Evolutionary conservation across 441 rosid genomes (phyloP), one percentile per base, ranked within the genome.

Genomic region (Corymbia calophylla): DNA sequence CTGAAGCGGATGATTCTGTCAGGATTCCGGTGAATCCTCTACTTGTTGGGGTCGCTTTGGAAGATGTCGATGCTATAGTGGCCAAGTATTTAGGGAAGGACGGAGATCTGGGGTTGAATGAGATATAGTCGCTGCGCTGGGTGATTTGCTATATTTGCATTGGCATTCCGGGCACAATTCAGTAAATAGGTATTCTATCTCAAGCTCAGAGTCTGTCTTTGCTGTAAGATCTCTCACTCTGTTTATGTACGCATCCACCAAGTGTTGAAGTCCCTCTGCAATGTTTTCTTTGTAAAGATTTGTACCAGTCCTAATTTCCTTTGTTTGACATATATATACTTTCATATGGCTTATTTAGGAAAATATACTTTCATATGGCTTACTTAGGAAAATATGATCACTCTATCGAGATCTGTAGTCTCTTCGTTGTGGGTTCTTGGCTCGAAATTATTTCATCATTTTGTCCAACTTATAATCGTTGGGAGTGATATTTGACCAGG

Each of bases 11-110:
- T 77, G 95, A 91, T 91, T 91, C 94, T 6, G 88, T 87, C 19
- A 88, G 68, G 88, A 86, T 89, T 88, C 91, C 95, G 3, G 51
- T 92, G 9, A 94, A 95, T 88, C 94, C 97, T 27, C 90, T 95
- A 17, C 94, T 93, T 88, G 92, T 95, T 18, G 96, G 97, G 21
- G 98, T 97, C 89, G 94, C 94, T 32, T 91, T 97, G 94, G 95
- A 94, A 88, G 97, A 97, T 84, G 98, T 94, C 7, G 93, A 87
- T 86, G 89, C 92, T 39, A 95, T 97, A 21, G 94, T 95, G 11
- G 91, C 96, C 15, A 93, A 92, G 88, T 94, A 94, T 55, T 88
- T 93, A 60, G 90, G 89, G 56, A 88, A 88, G 89, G 90, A 91
- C 49, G 5, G 80, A 88, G 92, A 90, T 53, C 89, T 90, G 64